phyloP scores from a whole-genome alignment of 129 eudicot genomes.

The Cynara cardunculus region DNA sequence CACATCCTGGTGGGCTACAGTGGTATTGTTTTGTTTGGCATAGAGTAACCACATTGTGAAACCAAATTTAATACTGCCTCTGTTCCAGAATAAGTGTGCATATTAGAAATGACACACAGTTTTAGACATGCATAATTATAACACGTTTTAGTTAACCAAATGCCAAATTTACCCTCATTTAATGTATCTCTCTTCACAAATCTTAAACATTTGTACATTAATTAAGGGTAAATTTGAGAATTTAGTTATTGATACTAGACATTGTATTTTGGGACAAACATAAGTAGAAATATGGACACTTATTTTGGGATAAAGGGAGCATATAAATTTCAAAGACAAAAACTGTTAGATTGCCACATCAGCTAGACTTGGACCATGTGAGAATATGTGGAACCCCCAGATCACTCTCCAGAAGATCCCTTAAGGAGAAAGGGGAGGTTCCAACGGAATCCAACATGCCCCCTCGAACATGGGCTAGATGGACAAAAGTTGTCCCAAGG shows the following conservation, averaged over 20 bases:
- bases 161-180: neutral
- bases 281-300: no score
- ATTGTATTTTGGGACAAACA: neutral
- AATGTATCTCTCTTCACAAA: neutral
- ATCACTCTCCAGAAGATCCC: no score
- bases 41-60: no score
- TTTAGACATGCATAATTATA: neutral
- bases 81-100: neutral
- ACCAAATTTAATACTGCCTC: neutral
- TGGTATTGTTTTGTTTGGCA: no score
- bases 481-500: no score
- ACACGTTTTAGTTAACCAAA: neutral
- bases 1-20: no score
- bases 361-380: neutral
- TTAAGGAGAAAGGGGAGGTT: no score
- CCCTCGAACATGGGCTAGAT: no score
- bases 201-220: neutral
- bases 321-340: neutral
- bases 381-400: no score
- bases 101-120: neutral
- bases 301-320: neutral
- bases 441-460: no score
- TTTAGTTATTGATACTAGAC: neutral
- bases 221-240: neutral
- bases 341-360: neutral